Conservation (phyloP, 2,329 filamentous ascomycete genomes). For the Diaporthe nobilis region DNA sequence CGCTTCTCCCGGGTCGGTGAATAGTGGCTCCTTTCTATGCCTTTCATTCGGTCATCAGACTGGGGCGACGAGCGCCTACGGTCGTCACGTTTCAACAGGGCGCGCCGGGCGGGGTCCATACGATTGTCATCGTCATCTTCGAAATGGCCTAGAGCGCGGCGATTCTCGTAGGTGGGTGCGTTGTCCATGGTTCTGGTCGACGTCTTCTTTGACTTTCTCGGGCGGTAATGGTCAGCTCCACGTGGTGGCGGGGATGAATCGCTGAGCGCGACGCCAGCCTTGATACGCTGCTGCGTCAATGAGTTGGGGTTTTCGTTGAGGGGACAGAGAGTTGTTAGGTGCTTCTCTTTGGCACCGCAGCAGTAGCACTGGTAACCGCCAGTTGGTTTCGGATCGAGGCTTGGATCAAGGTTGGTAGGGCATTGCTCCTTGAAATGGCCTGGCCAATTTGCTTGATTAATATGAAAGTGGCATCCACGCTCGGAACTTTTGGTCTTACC, state of each 20-base stretch:
- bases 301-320: constrained; percentile 51
- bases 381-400: constrained; percentile 51
- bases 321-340: constrained; percentile 55
- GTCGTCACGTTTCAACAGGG: constrained; percentile 4
- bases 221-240: background rate
- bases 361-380: constrained; percentile 52
- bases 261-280: background rate
- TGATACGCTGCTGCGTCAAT: constrained; percentile 51
- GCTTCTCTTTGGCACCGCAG: constrained; percentile 52
- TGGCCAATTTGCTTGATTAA: constrained; percentile 44
- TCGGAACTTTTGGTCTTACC: constrained; percentile 46
- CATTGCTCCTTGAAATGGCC: constrained; percentile 57
- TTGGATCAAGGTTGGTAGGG: constrained; percentile 59
- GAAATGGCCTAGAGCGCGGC: constrained; percentile 23
- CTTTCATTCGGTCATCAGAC: background rate
- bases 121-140: background rate
- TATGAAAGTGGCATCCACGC: background rate
- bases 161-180: constrained; percentile 36
- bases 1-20: constrained; percentile 13
- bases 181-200: background rate
- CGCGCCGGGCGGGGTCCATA: constrained; percentile 10
- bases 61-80: background rate
- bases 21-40: background rate
- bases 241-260: background rate
- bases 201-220: constrained; percentile 6